Conservation (phyloP, 106 monocot genomes). For the Acanthochlamys bracteata region DNA sequence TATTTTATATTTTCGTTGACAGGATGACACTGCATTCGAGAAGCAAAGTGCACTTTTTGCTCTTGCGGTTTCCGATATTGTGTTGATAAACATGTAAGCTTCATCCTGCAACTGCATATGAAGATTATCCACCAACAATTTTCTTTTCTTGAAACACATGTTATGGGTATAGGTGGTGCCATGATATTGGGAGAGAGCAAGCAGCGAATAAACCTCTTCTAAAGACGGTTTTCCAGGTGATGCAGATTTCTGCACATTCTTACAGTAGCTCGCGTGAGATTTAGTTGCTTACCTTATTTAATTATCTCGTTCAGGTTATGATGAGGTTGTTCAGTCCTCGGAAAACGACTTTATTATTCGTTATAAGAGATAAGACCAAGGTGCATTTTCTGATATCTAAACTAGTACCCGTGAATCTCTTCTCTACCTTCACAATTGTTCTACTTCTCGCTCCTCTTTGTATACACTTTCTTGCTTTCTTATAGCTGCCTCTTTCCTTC, state of each 20-base stretch:
- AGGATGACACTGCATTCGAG: constrained; percentile 99
- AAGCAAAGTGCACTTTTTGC: constrained; percentile 99
- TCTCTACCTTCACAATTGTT: constrained; percentile 1
- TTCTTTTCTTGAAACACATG: constrained; percentile 1
- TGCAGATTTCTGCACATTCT: constrained; percentile 2
- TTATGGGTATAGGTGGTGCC: constrained; percentile 76
- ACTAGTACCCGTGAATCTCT: not conserved
- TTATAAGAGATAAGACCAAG: constrained; percentile 94
- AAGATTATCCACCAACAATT: not conserved
- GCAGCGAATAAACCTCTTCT: constrained; percentile 98
- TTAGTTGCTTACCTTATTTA: constrained; percentile 9
- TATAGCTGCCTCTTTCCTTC: not conserved
- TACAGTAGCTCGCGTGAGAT: not conserved
- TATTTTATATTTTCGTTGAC: constrained; percentile 10
- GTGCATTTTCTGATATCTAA: constrained; percentile 17
- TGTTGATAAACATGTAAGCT: constrained; percentile 92
- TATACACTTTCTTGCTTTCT: not conserved
- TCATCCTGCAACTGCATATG: not conserved
- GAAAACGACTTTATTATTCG: constrained; percentile 90
- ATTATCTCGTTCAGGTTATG: constrained; percentile 62
- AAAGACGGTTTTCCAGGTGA: constrained; percentile 97
- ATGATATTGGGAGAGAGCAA: constrained; percentile 98
- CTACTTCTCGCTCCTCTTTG: constrained; percentile 1
- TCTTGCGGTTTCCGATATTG: constrained; percentile 91
- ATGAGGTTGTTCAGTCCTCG: constrained; percentile 95